phyloP scores from a whole-genome alignment of 2,329 filamentous ascomycete species.

The Byssochlamys sp. region DNA sequence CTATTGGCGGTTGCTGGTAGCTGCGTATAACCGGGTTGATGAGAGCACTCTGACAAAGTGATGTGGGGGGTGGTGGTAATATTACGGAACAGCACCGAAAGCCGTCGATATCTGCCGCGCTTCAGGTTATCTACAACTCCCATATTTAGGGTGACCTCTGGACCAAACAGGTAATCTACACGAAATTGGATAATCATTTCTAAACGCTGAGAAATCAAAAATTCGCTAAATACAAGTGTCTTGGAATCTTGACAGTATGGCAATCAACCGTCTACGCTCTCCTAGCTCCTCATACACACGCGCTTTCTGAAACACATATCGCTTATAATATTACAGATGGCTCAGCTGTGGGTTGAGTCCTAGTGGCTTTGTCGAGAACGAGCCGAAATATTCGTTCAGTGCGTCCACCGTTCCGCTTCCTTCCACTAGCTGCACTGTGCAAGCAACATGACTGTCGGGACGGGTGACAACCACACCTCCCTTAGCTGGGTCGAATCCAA shows the following conservation, averaged over 20 bases:
- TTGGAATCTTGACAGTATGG: not conserved
- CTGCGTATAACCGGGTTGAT: slow-evolving; percentile 1
- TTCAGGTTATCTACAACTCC: not conserved
- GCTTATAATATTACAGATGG: slow-evolving; percentile 17
- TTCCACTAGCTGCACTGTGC: slow-evolving; percentile 63
- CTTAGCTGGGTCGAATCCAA: slow-evolving; percentile 63
- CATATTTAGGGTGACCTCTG: not conserved
- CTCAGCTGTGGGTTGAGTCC: slow-evolving; percentile 26
- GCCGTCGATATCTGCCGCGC: not conserved
- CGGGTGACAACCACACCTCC: slow-evolving; percentile 76
- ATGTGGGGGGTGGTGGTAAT: not conserved
- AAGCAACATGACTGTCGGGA: slow-evolving; percentile 77
- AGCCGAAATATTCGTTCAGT: slow-evolving; percentile 70
- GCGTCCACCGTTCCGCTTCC: slow-evolving; percentile 71
- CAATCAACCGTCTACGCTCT: not conserved
- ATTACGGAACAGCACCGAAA: not conserved
- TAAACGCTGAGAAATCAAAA: not conserved
- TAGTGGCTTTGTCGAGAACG: slow-evolving; percentile 55
- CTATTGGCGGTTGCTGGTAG: not conserved
- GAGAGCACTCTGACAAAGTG: slow-evolving; percentile 1
- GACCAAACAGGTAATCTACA: not conserved
- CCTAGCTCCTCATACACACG: not conserved
- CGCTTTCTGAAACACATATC: not conserved
- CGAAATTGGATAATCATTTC: not conserved
- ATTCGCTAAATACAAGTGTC: not conserved